phyloP scores from a whole-genome alignment of 176 grass and related monocot genomes.

The Thinopyrum elongatum region DNA sequence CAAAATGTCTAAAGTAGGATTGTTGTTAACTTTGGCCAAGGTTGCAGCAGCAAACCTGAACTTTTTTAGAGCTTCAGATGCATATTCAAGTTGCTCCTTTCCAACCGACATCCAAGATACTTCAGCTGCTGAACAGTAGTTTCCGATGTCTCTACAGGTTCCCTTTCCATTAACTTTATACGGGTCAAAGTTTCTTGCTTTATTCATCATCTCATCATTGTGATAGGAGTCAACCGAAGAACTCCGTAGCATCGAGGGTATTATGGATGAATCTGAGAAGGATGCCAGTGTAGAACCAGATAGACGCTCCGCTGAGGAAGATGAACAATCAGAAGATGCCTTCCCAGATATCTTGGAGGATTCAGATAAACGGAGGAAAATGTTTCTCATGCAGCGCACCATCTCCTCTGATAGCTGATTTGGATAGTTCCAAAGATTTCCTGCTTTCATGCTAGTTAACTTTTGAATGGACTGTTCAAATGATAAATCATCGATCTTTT shows the following conservation, averaged over 20 bases:
- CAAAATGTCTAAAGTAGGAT: neutral
- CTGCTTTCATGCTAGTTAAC: constrained; percentile 53
- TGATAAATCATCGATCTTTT: constrained; percentile 40
- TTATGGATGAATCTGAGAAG: constrained; percentile 71
- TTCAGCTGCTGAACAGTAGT: constrained; percentile 59
- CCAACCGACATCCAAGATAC: constrained; percentile 99
- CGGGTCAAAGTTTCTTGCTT: constrained; percentile 57
- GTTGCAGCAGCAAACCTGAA: constrained; percentile 70
- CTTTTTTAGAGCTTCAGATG: constrained; percentile 86
- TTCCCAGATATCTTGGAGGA: constrained; percentile 61
- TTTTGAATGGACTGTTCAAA: constrained; percentile 58
- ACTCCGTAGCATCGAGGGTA: constrained; percentile 55
- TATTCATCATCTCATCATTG: constrained; percentile 38
- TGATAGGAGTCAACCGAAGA: constrained; percentile 56
- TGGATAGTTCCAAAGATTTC: constrained; percentile 65
- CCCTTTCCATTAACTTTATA: constrained; percentile 86
- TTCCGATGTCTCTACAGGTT: constrained; percentile 73
- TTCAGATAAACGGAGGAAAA: constrained; percentile 90
- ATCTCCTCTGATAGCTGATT: constrained; percentile 98
- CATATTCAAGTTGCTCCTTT: constrained; percentile 96
- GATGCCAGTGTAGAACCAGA: constrained; percentile 66
- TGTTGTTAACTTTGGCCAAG: neutral
- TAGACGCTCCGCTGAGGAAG: constrained; percentile 67
- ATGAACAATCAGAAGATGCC: constrained; percentile 60
- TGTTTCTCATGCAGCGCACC: constrained; percentile 99